These are phyloP conservation scores for Penicillium egyptiacum DNA, from an alignment of 495 filamentous ascomycete species.

Conservation along the genomic window DNA sequence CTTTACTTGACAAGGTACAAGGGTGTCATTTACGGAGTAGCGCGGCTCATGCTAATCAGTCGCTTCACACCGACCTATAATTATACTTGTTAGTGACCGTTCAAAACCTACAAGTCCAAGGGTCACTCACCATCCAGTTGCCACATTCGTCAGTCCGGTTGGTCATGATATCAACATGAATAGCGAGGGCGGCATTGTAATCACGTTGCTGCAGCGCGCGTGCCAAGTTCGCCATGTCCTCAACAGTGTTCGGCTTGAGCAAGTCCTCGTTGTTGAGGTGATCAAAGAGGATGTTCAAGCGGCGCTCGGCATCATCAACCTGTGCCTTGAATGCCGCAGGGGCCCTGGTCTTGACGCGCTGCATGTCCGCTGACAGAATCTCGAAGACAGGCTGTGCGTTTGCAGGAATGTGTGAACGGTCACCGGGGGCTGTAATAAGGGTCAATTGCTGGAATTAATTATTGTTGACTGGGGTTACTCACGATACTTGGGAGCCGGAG, in stretches of 20 bases:
- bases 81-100: conserved; percentile 15
- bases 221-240: conserved; percentile 65
- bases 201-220: conserved; percentile 66
- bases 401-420: conserved; percentile 84
- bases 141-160: conserved; percentile 83
- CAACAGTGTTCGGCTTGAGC: conserved; percentile 76
- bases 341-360: conserved; percentile 79
- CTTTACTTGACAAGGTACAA: conserved; percentile 1
- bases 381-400: conserved; percentile 75
- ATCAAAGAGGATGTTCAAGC: conserved; percentile 88
- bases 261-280: conserved; percentile 95
- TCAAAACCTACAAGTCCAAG: neutral
- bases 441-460: conserved; percentile 22
- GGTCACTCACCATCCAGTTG: conserved; percentile 86
- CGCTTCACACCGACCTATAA: conserved; percentile 84
- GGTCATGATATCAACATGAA: conserved; percentile 80
- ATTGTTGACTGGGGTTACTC: conserved; percentile 26
- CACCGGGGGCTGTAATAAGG: conserved; percentile 62
- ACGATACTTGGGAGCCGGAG: conserved; percentile 66
- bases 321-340: conserved; percentile 78
- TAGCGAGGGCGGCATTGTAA: conserved; percentile 68
- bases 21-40: conserved; percentile 53
- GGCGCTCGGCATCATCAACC: conserved; percentile 89
- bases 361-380: conserved; percentile 79
- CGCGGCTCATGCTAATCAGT: conserved; percentile 86